Base-by-base conservation (phyloP, 768 basidiomycete species). In the Auricularia sp. region DNA sequence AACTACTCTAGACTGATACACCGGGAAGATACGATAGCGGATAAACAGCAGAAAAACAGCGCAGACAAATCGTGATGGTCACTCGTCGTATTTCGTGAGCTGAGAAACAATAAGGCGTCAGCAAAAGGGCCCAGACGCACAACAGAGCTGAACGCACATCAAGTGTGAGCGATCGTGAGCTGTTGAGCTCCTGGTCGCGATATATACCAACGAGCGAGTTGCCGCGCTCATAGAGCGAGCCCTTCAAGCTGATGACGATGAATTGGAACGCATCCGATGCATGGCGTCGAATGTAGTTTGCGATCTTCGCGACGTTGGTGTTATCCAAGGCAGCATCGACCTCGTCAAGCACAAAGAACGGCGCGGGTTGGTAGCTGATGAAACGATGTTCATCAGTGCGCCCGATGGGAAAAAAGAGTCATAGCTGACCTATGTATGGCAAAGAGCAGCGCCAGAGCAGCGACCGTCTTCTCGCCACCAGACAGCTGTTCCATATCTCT, bases 401-500 rank as follows among this genome's bases (percentile, higher is more conserved):
- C 21, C 47, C 47, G 39, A 51, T 18, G 7, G 21, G 6, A 51
- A 3, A 47, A 56, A 51, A 14, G 11, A n/a, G 34, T 51, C 14
- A 14, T 21, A 34, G 36, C 77, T 44, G 62, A 89, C 93, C 90
- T 94, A 75, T 99, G 96, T 63, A 98, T 96, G 3, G 97, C 95
- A 69, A 98, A 98, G 37, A 98, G 81, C 21, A 99, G 80, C 1
- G 96, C 96, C n/a, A 98, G 78, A 4, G 96, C 96, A 5, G 97
- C 97, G 61, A 98, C 95, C 0, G 97, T 98, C 79, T 98, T 98
- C 74, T 99, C 97, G 24, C 96, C 97, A 63, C 96, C 97, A 0
- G 95, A 98, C 14, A 98, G 80, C 74, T 98, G 96, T 66, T 98
- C 95, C 95, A 98, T 98, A 73, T 98, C 97, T 67, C 95, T 84